phyloP scores from a whole-genome alignment of 2,329 filamentous ascomycete species.

The Emmonsia crescens region DNA sequence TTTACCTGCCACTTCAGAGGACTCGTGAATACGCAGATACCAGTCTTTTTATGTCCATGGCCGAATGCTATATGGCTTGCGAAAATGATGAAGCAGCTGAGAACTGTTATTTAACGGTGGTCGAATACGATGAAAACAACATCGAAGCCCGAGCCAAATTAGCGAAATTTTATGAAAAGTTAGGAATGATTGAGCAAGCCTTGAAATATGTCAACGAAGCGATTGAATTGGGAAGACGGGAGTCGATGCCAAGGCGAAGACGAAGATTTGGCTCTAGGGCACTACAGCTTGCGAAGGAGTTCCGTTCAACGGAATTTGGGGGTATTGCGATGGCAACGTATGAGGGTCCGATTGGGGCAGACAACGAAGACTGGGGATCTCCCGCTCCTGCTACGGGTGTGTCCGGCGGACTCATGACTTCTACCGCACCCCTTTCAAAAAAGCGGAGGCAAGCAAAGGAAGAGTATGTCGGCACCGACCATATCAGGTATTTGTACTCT shows the following conservation, averaged over 20 bases:
- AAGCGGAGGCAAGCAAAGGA: conserved; percentile 18
- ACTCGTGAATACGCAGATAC: conserved; percentile 39
- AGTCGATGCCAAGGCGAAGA: conserved; percentile 22
- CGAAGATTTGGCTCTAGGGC: conserved; percentile 26
- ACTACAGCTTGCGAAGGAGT: conserved; percentile 32
- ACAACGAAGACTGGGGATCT: not conserved
- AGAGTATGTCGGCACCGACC: conserved; percentile 23
- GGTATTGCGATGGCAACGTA: conserved; percentile 13
- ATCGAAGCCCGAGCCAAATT: conserved; percentile 69
- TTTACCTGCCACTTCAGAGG: conserved; percentile 43
- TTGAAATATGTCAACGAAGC: conserved; percentile 67
- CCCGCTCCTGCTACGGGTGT: conserved; percentile 3
- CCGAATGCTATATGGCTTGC: conserved; percentile 54
- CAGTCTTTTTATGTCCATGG: conserved; percentile 41
- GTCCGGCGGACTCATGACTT: conserved; percentile 13
- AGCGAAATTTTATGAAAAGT: conserved; percentile 72
- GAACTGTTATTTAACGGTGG: conserved; percentile 63
- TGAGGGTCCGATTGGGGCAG: not conserved
- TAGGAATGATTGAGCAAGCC: conserved; percentile 62
- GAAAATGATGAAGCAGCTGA: conserved; percentile 59
- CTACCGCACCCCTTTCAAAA: conserved; percentile 10
- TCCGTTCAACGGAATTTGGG: conserved; percentile 20
- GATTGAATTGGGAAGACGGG: conserved; percentile 48
- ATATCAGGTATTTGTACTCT: conserved; percentile 35
- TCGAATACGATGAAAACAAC: conserved; percentile 59